phyloP scores from a whole-genome alignment of 805 yeast species.

The Hyphopichia homilentoma region DNA sequence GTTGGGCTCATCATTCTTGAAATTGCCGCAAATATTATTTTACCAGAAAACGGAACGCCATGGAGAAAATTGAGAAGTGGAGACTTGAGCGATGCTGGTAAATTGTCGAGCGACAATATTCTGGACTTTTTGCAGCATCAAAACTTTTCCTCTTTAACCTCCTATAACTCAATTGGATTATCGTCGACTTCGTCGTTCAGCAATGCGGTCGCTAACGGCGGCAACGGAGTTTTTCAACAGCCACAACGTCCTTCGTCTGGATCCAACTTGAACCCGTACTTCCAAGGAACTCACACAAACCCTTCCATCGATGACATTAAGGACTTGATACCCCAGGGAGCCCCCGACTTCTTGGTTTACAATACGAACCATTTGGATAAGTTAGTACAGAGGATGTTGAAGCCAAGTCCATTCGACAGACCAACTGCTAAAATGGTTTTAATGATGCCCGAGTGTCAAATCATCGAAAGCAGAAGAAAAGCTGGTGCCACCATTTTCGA shows the following conservation, averaged over 20 bases:
- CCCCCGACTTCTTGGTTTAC: slow-evolving; percentile 75
- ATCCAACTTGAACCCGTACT: slow-evolving; percentile 2
- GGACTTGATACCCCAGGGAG: slow-evolving; percentile 68
- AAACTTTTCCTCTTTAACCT: slow-evolving; percentile 30
- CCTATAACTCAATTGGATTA: slow-evolving; percentile 21
- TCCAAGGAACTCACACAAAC: slow-evolving; percentile 1
- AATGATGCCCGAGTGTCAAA: slow-evolving; percentile 64
- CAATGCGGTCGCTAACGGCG: slow-evolving; percentile 1
- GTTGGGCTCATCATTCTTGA: slow-evolving; percentile 91
- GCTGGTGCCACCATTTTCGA: slow-evolving; percentile 94
- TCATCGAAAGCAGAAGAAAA: slow-evolving; percentile 75
- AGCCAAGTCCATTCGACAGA: slow-evolving; percentile 74
- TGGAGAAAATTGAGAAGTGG: slow-evolving; percentile 97
- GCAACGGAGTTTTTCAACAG: slow-evolving; percentile 1
- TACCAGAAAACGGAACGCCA: slow-evolving; percentile 94
- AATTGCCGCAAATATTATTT: slow-evolving; percentile 89
- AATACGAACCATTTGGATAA: slow-evolving; percentile 59
- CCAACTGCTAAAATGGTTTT: slow-evolving; percentile 80
- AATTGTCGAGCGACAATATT: slow-evolving; percentile 53
- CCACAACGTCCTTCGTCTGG: slow-evolving; percentile 2
- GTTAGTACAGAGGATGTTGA: slow-evolving; percentile 83
- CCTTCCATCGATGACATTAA: slow-evolving; percentile 17
- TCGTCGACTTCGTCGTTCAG: slow-evolving; percentile 5
- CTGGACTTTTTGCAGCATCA: slow-evolving; percentile 39
- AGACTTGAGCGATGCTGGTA: slow-evolving; percentile 92